These are phyloP conservation scores for Choiromyces venosus DNA, from an alignment of 495 filamentous ascomycete species.

Conservation along the genomic window DNA sequence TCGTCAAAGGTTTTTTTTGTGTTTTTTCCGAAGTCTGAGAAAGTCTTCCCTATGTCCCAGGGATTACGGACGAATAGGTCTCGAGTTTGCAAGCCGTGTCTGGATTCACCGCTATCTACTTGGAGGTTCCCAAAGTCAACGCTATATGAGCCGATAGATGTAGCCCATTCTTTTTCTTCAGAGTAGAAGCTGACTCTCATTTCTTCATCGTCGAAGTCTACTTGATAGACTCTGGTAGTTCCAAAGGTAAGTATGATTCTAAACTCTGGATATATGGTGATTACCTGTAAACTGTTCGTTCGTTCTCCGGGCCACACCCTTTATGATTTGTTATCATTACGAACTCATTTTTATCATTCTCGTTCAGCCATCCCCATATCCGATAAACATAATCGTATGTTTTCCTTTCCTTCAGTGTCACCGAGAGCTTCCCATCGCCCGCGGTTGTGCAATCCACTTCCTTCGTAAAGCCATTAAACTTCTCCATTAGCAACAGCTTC, in stretches of 20 bases:
- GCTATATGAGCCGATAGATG: conserved; percentile 6
- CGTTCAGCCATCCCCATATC: conserved; percentile 19
- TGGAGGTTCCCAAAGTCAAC: conserved; percentile 16
- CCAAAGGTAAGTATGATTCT: not conserved
- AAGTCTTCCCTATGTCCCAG: not conserved
- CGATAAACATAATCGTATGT: conserved; percentile 13
- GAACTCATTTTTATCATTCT: conserved; percentile 15
- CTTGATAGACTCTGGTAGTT: not conserved
- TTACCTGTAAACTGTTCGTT: conserved; percentile 11
- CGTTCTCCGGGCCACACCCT: conserved; percentile 12
- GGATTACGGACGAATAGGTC: not conserved
- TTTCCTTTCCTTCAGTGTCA: conserved; percentile 14
- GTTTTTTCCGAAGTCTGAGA: not conserved
- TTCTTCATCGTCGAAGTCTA: conserved; percentile 12
- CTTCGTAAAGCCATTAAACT: conserved; percentile 40
- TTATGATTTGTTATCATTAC: conserved; percentile 23
- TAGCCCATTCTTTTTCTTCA: conserved; percentile 9
- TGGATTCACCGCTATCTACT: not conserved
- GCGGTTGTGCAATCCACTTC: conserved; percentile 40
- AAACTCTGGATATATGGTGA: too few relatives aligned
- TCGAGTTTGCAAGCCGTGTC: not conserved
- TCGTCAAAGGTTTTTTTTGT: conserved; percentile 8
- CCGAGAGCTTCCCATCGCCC: conserved; percentile 18
- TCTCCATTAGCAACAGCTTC: conserved; percentile 41
- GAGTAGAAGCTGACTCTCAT: conserved; percentile 14